These are phyloP conservation scores for Lipomyces sp. DNA, from an alignment of 805 yeast species.

Conservation along the genomic window DNA sequence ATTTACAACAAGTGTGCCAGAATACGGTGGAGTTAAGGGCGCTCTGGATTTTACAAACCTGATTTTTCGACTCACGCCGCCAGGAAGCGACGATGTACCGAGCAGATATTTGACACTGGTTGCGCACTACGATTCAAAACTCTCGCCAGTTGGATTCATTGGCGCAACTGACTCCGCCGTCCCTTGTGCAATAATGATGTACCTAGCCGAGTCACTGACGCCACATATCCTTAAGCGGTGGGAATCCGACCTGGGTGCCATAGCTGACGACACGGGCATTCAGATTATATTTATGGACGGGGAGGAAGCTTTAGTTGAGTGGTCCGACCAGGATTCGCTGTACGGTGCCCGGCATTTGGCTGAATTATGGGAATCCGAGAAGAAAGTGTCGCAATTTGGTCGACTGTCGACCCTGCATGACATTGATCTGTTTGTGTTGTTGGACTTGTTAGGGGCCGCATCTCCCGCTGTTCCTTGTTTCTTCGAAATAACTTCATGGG, in stretches of 20 bases:
- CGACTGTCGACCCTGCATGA: constrained; percentile 40
- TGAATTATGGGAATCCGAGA: constrained; percentile 44
- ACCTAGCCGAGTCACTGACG: constrained; percentile 48
- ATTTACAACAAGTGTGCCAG: constrained; percentile 38
- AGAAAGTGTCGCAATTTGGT: constrained; percentile 32
- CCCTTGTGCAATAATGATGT: constrained; percentile 59
- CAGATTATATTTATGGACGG: constrained; percentile 64
- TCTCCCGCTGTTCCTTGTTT: constrained; percentile 51
- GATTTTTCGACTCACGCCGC: constrained; percentile 44
- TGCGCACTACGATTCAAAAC: constrained; percentile 62
- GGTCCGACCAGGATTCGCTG: constrained; percentile 58
- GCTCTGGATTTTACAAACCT: constrained; percentile 49
- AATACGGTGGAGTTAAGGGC: constrained; percentile 20
- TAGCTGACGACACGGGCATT: constrained; percentile 44
- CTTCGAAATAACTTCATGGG: constrained; percentile 49
- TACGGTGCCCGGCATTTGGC: constrained; percentile 63
- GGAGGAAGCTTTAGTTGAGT: constrained; percentile 61
- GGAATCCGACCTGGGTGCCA: constrained; percentile 16
- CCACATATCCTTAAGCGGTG: constrained; percentile 39
- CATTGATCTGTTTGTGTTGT: constrained; percentile 54
- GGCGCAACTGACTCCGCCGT: constrained; percentile 67
- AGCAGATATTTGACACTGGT: constrained; percentile 44
- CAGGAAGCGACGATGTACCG: constrained; percentile 20
- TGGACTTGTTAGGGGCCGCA: constrained; percentile 57
- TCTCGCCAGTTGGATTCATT: constrained; percentile 57